Evolutionary conservation across 75 land plant genomes (phyloP), one percentile per base, ranked within the genome.

Genomic region (Picea sitchensis): DNA sequence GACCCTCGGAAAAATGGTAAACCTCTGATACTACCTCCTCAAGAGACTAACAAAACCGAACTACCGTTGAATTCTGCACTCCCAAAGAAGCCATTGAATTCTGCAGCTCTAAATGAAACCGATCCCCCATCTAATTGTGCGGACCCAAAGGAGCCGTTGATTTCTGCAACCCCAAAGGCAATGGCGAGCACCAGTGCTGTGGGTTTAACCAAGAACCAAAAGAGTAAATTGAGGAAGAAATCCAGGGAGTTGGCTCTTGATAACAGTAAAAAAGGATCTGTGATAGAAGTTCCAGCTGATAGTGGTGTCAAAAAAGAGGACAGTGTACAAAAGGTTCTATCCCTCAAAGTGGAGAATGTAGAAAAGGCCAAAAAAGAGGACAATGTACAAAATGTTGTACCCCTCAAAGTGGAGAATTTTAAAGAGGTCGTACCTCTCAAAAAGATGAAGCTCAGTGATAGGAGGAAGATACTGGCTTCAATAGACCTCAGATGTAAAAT

Each of bases 401-500:
- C 62, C 4, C 15, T 2, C 5, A 15, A 17, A 13, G 31, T 41
- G 64, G 59, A 61, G 44, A 78, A 57, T 31, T 20, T 30, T 8
- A 30, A 57, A 7, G 21, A 32, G 64, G 84, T n/a, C 21, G 68
- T 5, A 61, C 72, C 31, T 60, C 63, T 85, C 86, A 62, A 79
- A 80, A 78, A 80, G 71, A 65, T 87, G 82, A 31, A 61, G 12
- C 13, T 30, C 12, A 9, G 17, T 38, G 58, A 41, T 34, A 82
- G 82, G 64, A 61, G 61, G 17, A 89, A 80, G 76, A 79, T 54
- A 63, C 75, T 95, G 80, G 91, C 87, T 14, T 90, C 84, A 36
- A 84, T 94, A 77, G 91, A 95, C 80, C n/a, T 92, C 54, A 86
- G 92, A 76, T 94, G 98, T 87, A 95, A 95, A 84, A 85, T 95